Evolutionary conservation across 805 yeast genomes (phyloP).

Genomic region (Saccharomycopsis fibuligera): DNA sequence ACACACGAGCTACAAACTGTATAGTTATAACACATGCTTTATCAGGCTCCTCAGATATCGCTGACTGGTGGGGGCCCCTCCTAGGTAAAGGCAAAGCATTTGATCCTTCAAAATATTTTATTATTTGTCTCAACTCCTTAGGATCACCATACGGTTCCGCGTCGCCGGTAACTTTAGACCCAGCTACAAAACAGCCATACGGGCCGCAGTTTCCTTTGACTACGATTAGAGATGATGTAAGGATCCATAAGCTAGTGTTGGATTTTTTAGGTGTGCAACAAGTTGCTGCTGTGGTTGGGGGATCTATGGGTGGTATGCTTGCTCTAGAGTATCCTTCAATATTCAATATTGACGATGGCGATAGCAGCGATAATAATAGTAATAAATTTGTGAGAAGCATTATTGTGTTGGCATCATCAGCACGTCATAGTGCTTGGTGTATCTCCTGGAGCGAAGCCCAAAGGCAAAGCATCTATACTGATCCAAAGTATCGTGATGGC

Average conservation of each 20-base stretch:
- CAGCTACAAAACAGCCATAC: conserved; percentile 68
- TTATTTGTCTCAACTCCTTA: conserved; percentile 83
- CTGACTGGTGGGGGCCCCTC: conserved; percentile 99
- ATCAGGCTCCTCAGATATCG: conserved; percentile 93
- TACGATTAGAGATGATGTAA: conserved; percentile 89
- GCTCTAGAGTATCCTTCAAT: conserved; percentile 75
- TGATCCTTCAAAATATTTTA: conserved; percentile 82
- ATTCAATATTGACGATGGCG: conserved; percentile 49
- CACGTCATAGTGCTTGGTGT: conserved; percentile 97
- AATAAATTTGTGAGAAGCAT: conserved; percentile 68
- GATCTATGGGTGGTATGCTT: conserved; percentile 99
- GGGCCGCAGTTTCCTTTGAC: conserved; percentile 96
- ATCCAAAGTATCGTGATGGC: background rate
- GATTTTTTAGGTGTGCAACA: conserved; percentile 75
- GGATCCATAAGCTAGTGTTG: conserved; percentile 66
- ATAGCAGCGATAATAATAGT: too few relatives aligned
- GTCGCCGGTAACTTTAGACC: conserved; percentile 79
- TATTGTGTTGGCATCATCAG: conserved; percentile 87
- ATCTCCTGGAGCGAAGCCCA: conserved; percentile 86
- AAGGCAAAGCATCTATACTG: background rate
- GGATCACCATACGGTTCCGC: conserved; percentile 97
- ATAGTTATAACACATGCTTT: conserved; percentile 93
- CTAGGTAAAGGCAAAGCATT: conserved; percentile 81
- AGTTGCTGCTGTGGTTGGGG: conserved; percentile 86
- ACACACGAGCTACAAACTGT: conserved; percentile 62